Evolutionary conservation across 192 early-diverging fungal genomes (phyloP).

Genomic region (Piromyces finnis): DNA sequence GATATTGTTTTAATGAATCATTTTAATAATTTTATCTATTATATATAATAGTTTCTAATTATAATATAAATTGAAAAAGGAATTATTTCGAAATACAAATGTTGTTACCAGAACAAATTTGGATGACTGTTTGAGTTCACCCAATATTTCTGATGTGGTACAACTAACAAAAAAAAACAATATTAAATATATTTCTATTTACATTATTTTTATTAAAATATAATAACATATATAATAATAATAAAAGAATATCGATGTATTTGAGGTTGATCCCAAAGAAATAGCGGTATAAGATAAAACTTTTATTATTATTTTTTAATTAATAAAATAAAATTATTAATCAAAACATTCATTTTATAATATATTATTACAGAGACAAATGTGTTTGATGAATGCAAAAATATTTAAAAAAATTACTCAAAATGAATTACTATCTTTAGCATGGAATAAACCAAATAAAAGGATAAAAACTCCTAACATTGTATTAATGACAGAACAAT

Average conservation of each 20-base stretch:
- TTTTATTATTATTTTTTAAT: no score
- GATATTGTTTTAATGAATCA: no score
- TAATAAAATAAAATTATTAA: no score
- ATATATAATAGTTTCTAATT: not conserved
- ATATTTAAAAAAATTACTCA: not conserved
- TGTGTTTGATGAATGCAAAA: not conserved
- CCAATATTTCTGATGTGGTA: not conserved
- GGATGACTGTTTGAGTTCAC: not conserved
- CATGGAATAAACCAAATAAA: not conserved
- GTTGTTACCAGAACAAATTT: not conserved
- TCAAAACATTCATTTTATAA: no score
- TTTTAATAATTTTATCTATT: not conserved
- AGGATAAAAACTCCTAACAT: not conserved
- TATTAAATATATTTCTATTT: no score
- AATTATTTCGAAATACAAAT: not conserved
- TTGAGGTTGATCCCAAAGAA: not conserved
- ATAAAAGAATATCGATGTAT: not conserved
- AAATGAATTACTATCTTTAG: not conserved
- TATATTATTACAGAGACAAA: not conserved
- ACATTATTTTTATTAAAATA: no score
- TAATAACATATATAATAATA: no score
- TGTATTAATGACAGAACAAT: constrained; percentile 1
- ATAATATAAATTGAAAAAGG: not conserved
- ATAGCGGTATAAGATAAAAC: not conserved
- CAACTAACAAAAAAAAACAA: no score